A percentile compares a stretch with the other conserved stretches of the same genome.
phyloP scores from a whole-genome alignment of 1,284 basidiomycete genomes.

The Kwoniella shivajii region DNA sequence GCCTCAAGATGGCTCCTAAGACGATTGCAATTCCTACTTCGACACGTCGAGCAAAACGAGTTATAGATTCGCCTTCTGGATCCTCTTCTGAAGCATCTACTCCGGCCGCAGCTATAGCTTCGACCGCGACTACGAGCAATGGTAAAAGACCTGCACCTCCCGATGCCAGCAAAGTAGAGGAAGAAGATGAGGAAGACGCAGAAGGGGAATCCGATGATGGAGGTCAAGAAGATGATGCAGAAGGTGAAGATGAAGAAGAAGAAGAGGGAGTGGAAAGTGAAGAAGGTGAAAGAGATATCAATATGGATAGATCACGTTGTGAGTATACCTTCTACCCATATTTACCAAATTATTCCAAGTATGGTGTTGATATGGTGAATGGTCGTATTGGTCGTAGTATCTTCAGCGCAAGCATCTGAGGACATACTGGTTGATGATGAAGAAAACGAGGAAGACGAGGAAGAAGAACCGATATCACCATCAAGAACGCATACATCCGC shows the following conservation, averaged over 20 bases:
- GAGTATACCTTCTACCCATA: neutral
- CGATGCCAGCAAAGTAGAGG: constrained; percentile 7
- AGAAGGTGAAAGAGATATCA: constrained; percentile 12
- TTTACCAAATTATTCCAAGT: no score
- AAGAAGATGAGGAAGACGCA: constrained; percentile 4
- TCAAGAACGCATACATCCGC: constrained; percentile 5
- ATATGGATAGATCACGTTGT: constrained; percentile 11
- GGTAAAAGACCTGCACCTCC: constrained; percentile 5
- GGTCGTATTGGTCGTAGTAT: neutral
- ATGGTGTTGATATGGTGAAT: neutral
- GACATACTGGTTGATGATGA: constrained; percentile 11
- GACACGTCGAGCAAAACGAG: constrained; percentile 12
- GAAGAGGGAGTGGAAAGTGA: constrained; percentile 9
- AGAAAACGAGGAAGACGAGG: constrained; percentile 5
- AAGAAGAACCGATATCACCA: neutral
- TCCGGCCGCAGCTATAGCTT: neutral
- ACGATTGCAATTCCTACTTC: neutral
- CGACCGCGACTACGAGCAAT: neutral
- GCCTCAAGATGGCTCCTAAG: no score
- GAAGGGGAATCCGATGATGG: constrained; percentile 8
- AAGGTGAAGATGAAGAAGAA: constrained; percentile 13
- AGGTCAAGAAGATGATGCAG: constrained; percentile 11
- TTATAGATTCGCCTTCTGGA: constrained; percentile 17
- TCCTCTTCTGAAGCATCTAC: constrained; percentile 8
- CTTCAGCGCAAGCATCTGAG: constrained; percentile 11